These are phyloP conservation scores for Piromyces sp. DNA, from an alignment of 192 early-diverging fungal genomes.

Conservation along the genomic window DNA sequence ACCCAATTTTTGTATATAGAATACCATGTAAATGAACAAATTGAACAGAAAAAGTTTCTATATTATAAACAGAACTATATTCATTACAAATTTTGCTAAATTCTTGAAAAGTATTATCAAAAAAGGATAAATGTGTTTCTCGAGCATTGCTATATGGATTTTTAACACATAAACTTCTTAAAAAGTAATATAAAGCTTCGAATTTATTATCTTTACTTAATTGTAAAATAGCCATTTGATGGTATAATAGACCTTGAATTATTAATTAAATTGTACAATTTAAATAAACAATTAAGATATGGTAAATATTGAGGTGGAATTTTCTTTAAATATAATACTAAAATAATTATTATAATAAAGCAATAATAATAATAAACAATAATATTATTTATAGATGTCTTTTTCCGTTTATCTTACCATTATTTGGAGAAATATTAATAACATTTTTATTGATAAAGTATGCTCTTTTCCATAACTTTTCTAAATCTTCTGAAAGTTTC, in stretches of 20 bases:
- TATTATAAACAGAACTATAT: background rate
- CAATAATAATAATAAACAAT: no score
- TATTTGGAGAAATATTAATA: background rate
- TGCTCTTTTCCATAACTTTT: background rate
- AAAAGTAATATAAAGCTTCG: background rate
- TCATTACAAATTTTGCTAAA: background rate
- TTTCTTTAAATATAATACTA: no score
- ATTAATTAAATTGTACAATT: no score
- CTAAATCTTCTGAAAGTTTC: background rate
- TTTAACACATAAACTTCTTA: background rate
- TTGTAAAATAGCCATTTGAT: background rate
- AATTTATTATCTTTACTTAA: background rate
- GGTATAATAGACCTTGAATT: background rate
- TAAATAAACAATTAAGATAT: no score
- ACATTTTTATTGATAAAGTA: background rate
- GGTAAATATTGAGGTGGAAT: no score
- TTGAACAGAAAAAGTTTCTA: background rate
- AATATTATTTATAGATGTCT: no score
- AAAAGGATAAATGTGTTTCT: background rate
- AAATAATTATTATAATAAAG: no score
- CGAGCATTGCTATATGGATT: background rate
- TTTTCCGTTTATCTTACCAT: background rate
- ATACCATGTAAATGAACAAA: background rate
- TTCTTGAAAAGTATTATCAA: background rate
- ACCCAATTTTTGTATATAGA: background rate